Evolutionary conservation across 2,329 filamentous ascomycete species (phyloP), one percentile per base, ranked within the genome.

Genomic region (Penicillium janthinellum): DNA sequence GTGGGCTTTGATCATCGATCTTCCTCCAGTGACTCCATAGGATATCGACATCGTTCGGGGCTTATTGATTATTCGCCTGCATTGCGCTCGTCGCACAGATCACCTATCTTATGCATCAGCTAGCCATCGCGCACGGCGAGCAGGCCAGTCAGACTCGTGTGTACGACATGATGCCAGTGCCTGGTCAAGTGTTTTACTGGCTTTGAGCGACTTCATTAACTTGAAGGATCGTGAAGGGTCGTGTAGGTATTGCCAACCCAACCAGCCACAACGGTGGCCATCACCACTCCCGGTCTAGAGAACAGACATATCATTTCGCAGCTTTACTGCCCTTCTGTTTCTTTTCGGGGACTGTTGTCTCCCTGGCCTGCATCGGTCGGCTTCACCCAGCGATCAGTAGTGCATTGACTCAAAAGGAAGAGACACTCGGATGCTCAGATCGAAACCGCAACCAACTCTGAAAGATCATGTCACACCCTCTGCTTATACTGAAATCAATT

Each of bases 371-470:
- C n/a, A 15, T 14, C 15, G 39, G 37, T 7, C 28, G 3, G 1
- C 7, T 50, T 2, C 35, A 12, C 25, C 48, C 22, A 28, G 38
- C 57, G 14, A 62, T 31, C 51, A 81, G 77, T 45, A 81, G 77
- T 45, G 82, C 5, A 45, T 25, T 15, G 20, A 14, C 25, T 20
- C 7, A 14, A 14, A 14, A 10, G 10, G 8, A n/a, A 31, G 28
- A 31, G 31, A 31, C 31, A 8, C 8, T 31, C 31, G 31, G 31
- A 10, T 31, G 31, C 8, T 2, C 5, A 31, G 6, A 31, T 31
- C 31, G 31, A 31, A 31, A 31, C 1, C 31, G 31, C 31, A 7
- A 28, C 17, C 39, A 20, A 7, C 10, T 12, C 11, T 17, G 8
- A 12, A 12, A 11, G 17, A 20, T 42, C 2, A 4, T 12, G 3